Evolutionary conservation across 805 yeast genomes (phyloP), one percentile per base, ranked within the genome.

Genomic region (Metschnikowia noctiluminum): DNA sequence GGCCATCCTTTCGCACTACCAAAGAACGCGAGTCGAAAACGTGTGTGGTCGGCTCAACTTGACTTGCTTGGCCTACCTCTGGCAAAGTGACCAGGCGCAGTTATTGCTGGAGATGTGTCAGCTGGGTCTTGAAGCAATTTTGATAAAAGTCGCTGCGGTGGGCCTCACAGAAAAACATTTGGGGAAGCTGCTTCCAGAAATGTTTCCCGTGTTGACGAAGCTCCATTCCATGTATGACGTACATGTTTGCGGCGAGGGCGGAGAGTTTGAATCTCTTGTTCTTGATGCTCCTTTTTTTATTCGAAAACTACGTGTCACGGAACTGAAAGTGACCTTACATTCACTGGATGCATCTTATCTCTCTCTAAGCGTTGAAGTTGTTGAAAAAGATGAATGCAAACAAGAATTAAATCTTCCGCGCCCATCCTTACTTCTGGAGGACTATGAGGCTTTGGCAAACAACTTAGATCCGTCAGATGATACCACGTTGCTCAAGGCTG

Each of bases 221-320:
- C 69, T 91, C 51, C 85, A 90, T 62, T 51, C 62, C 9, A 68
- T 71, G 64, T 91, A 80, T 66, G 96, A 91, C 2, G 87, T 91
- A 12, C 97, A 92, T 64, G 82, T 94, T 0, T 94, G 99, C 70
- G 99, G 99, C 12, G 99, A 94, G 71, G 99, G 99, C 32, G 99
- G 99, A 1, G 99, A 94, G 65, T 94, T 89, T 65, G 99, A 94
- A 64, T 85, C 97, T 0, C 70, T 92, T 56, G 98, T 92, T 2
- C 71, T 94, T 28, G 97, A 94, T 65, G 89, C 95, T 1, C 96
- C 96, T 0, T 84, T 89, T 51, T 94, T 92, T 69, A 69, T 68
- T 31, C 71, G 78, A 40, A 69, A 63, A 45, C 63, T 85, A 39
- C 69, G 66, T 8, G 65, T 86, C 14, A 63, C 57, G 1, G 68